phyloP scores from a whole-genome alignment of 2,329 filamentous ascomycete species.

The Alternaria sp. region DNA sequence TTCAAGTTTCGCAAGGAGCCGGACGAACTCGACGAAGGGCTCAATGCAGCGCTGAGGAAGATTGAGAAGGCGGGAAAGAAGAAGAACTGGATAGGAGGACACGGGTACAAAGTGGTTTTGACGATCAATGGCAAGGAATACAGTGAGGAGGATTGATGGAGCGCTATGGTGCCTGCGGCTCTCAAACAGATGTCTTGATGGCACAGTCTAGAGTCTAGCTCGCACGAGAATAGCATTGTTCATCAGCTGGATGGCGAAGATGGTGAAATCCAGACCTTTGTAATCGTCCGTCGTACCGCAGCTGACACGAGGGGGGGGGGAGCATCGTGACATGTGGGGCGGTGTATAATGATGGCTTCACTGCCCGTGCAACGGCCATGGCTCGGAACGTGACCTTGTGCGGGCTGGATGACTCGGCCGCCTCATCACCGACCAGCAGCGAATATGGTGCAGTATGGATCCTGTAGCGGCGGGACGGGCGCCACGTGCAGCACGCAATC shows the following conservation, averaged over 20 bases:
- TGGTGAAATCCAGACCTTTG: slow-evolving; percentile 24
- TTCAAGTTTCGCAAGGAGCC: slow-evolving; percentile 37
- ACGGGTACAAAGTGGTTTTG: slow-evolving; percentile 42
- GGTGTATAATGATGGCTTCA: slow-evolving; percentile 33
- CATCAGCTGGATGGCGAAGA: slow-evolving; percentile 28
- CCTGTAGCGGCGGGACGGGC: background rate
- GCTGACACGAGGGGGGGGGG: slow-evolving; percentile 1
- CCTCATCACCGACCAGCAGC: slow-evolving; percentile 1
- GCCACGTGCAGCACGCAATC: slow-evolving; percentile 39
- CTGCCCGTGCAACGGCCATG: slow-evolving; percentile 11
- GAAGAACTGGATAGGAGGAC: slow-evolving; percentile 50
- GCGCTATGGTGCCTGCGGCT: background rate
- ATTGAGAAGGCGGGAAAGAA: slow-evolving; percentile 53
- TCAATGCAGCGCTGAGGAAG: slow-evolving; percentile 41
- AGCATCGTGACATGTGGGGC: slow-evolving; percentile 41
- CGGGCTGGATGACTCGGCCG: slow-evolving; percentile 19
- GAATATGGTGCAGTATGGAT: background rate
- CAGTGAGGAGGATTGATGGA: slow-evolving; percentile 24
- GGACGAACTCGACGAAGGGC: slow-evolving; percentile 46
- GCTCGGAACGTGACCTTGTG: slow-evolving; percentile 26
- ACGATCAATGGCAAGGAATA: slow-evolving; percentile 41
- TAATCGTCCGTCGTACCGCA: slow-evolving; percentile 9
- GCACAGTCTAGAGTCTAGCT: slow-evolving; percentile 2
- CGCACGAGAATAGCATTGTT: slow-evolving; percentile 13
- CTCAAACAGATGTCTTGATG: background rate